A percentile compares a stretch with the other conserved stretches of the same genome.
Evolutionary conservation across 805 yeast species (phyloP).

Genomic region (Nematodospora valgi): DNA sequence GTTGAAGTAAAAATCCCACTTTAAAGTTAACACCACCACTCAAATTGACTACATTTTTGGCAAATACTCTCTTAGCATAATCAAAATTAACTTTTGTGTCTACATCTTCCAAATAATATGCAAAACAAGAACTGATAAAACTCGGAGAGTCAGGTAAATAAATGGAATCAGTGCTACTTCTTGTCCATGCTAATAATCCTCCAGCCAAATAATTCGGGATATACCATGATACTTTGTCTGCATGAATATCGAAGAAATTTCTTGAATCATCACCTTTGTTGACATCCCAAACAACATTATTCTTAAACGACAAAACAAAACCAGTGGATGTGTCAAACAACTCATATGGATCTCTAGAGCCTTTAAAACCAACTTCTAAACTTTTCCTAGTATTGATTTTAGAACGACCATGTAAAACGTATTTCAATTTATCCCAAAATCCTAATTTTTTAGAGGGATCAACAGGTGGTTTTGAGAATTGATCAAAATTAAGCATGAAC

Average conservation of each 20-base stretch:
- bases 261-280: slow-evolving; percentile 69
- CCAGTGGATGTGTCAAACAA: slow-evolving; percentile 70
- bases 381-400: slow-evolving; percentile 45
- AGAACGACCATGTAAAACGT: slow-evolving; percentile 70
- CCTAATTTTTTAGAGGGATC: slow-evolving; percentile 86
- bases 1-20: slow-evolving; percentile 57
- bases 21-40: slow-evolving; percentile 59
- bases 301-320: slow-evolving; percentile 67
- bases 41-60: slow-evolving; percentile 54
- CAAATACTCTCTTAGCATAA: slow-evolving; percentile 23
- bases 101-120: slow-evolving; percentile 42
- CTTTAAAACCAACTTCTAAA: slow-evolving; percentile 62
- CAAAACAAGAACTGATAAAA: slow-evolving; percentile 45
- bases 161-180: slow-evolving; percentile 41
- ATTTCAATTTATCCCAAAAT: slow-evolving; percentile 87
- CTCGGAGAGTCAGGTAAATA: slow-evolving; percentile 45
- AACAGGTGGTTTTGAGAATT: slow-evolving; percentile 83
- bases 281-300: slow-evolving; percentile 55
- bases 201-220: slow-evolving; percentile 70
- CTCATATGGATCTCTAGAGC: slow-evolving; percentile 76
- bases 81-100: slow-evolving; percentile 7
- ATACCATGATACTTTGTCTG: slow-evolving; percentile 63
- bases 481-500: slow-evolving; percentile 70
- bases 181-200: slow-evolving; percentile 54
- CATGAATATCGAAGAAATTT: slow-evolving; percentile 59